Evolutionary conservation across 2,329 filamentous ascomycete genomes (phyloP).

Genomic region (Coleophoma eucalyptorum): DNA sequence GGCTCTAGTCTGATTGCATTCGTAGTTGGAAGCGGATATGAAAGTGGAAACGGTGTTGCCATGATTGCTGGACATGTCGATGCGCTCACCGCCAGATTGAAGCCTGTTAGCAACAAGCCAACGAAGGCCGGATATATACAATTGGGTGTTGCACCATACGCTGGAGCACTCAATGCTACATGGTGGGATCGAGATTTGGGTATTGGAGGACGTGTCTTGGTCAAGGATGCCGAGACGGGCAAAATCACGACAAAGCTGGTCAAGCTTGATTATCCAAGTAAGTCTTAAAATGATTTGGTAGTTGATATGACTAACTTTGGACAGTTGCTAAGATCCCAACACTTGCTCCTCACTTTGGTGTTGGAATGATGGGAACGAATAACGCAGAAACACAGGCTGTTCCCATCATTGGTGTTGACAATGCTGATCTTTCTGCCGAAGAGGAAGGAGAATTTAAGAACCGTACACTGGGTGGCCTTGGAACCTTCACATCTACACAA

Average conservation of each 20-base stretch:
- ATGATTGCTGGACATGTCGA: constrained; percentile 93
- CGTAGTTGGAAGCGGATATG: constrained; percentile 73
- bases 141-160: constrained; percentile 89
- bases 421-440: constrained; percentile 48
- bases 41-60: constrained; percentile 79
- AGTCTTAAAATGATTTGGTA: constrained; percentile 6
- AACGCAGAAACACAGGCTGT: constrained; percentile 94
- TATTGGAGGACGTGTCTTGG: constrained; percentile 83
- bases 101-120: constrained; percentile 85
- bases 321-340: constrained; percentile 81
- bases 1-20: constrained; percentile 85
- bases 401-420: constrained; percentile 87
- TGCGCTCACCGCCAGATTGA: constrained; percentile 83
- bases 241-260: constrained; percentile 81
- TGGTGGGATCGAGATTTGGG: constrained; percentile 98
- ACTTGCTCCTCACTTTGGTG: constrained; percentile 89
- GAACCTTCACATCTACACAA: constrained; percentile 76
- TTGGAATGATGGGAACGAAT: constrained; percentile 60
- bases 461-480: constrained; percentile 17
- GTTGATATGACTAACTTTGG: no score
- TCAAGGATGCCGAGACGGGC: constrained; percentile 66
- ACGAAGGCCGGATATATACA: constrained; percentile 83
- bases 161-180: constrained; percentile 78
- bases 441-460: constrained; percentile 24
- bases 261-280: constrained; percentile 85